phyloP scores from a whole-genome alignment of 768 basidiomycete genomes.

The Strobilomyces confusus region DNA sequence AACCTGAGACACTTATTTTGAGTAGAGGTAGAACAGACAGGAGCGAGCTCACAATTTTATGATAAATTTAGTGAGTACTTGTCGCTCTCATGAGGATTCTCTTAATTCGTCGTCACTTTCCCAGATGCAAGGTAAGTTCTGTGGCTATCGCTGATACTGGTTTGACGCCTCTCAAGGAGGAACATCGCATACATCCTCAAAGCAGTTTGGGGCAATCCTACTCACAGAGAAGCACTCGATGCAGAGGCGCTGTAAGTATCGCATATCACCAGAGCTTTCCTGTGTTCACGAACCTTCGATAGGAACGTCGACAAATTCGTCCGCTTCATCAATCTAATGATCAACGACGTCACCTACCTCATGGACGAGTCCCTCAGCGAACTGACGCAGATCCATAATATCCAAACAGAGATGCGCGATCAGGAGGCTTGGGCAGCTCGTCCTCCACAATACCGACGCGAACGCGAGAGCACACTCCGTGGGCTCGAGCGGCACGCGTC shows the following conservation, averaged over 20 bases:
- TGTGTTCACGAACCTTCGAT: slow-evolving; percentile 8
- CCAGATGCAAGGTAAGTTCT: slow-evolving; percentile 50
- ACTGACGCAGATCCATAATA: slow-evolving; percentile 80
- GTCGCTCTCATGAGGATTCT: slow-evolving; percentile 6
- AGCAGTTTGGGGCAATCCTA: slow-evolving; percentile 86
- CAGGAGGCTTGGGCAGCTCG: slow-evolving; percentile 62
- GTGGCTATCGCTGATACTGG: background rate
- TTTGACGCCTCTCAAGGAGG: slow-evolving; percentile 47
- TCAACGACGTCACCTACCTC: slow-evolving; percentile 98
- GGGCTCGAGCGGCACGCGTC: slow-evolving; percentile 82
- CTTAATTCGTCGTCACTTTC: background rate
- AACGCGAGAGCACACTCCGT: slow-evolving; percentile 74
- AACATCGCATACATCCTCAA: slow-evolving; percentile 87
- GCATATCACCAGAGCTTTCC: background rate
- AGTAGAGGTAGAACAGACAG: slow-evolving; percentile 94
- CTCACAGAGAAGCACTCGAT: slow-evolving; percentile 83
- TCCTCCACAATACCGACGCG: slow-evolving; percentile 71
- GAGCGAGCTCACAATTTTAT: slow-evolving; percentile 97
- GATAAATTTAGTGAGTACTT: slow-evolving; percentile 85
- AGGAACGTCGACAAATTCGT: slow-evolving; percentile 93
- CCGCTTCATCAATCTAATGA: slow-evolving; percentile 94
- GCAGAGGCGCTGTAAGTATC: slow-evolving; percentile 65
- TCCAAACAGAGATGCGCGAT: slow-evolving; percentile 84
- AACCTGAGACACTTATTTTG: background rate
- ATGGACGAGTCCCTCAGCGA: slow-evolving; percentile 94